A percentile compares a stretch with the other conserved stretches of the same genome.
Evolutionary conservation across 192 early-diverging fungal species (phyloP).

Genomic region (Coemansia umbellata): DNA sequence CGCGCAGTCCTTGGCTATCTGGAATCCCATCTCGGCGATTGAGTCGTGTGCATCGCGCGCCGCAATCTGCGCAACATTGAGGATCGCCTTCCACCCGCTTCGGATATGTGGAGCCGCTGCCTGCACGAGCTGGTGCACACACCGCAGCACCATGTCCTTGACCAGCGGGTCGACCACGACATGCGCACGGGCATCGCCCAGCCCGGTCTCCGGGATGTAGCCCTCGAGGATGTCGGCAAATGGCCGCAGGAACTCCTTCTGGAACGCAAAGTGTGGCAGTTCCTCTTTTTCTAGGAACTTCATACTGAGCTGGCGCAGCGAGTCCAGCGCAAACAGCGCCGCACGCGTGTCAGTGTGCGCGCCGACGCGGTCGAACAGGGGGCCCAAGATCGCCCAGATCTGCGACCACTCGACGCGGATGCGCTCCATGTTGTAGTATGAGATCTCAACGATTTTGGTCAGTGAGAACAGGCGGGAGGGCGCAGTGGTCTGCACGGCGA

Average conservation of each 20-base stretch:
- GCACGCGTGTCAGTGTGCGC: conserved; percentile 80
- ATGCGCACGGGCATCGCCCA: not conserved
- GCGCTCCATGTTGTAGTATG: conserved; percentile 95
- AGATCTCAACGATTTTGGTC: conserved; percentile 93
- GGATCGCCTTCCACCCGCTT: conserved; percentile 75
- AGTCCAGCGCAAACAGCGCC: conserved; percentile 87
- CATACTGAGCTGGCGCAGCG: conserved; percentile 85
- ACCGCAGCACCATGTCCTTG: conserved; percentile 75
- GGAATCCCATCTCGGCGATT: conserved; percentile 74
- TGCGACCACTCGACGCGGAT: conserved; percentile 95
- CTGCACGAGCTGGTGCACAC: conserved; percentile 71
- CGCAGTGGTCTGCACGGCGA: conserved; percentile 2
- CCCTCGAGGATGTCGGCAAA: conserved; percentile 80
- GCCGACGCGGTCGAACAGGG: conserved; percentile 84
- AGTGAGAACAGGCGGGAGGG: conserved; percentile 85
- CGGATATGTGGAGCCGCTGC: conserved; percentile 72
- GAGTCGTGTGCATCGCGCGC: conserved; percentile 65
- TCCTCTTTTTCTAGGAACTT: conserved; percentile 96
- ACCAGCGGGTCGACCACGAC: conserved; percentile 38
- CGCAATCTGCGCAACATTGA: conserved; percentile 60
- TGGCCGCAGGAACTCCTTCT: conserved; percentile 89
- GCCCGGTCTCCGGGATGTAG: conserved; percentile 57
- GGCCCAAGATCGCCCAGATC: conserved; percentile 79
- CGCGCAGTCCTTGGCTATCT: conserved; percentile 41
- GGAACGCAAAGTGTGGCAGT: conserved; percentile 87